Percentiles rank a stretch among this genome's conserved stretches.
Conservation (phyloP, 2,329 filamentous ascomycete genomes). For the Colletotrichum graminicola region DNA sequence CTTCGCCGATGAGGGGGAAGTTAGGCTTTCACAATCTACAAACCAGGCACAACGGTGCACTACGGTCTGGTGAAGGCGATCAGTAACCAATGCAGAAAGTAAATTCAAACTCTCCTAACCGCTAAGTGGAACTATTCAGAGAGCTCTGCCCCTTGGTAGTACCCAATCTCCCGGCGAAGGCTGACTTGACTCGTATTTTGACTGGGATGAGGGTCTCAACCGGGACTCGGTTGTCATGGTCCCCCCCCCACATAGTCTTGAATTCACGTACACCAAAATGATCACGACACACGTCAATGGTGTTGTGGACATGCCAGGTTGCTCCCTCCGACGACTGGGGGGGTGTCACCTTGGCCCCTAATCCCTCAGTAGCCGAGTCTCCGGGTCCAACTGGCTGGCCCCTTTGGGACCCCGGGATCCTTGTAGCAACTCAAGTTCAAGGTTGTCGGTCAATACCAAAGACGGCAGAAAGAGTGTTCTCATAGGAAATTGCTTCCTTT, state of each 20-base stretch:
- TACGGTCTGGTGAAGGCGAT: slow-evolving; percentile 31
- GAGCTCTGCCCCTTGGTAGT: slow-evolving; percentile 18
- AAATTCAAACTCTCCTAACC: slow-evolving; percentile 39
- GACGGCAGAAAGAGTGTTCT: background rate
- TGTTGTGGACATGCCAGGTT: slow-evolving; percentile 25
- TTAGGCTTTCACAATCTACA: background rate
- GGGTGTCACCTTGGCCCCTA: slow-evolving; percentile 9
- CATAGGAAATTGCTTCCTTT: slow-evolving; percentile 35
- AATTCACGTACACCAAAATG: slow-evolving; percentile 24
- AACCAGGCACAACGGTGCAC: slow-evolving; percentile 25
- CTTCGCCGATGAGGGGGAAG: too few relatives aligned
- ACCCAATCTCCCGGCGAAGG: slow-evolving; percentile 31
- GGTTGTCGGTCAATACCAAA: slow-evolving; percentile 29
- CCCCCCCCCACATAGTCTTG: slow-evolving; percentile 20
- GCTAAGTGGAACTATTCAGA: slow-evolving; percentile 36
- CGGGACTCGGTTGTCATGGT: slow-evolving; percentile 28
- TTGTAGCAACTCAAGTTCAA: slow-evolving; percentile 22
- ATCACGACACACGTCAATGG: slow-evolving; percentile 39
- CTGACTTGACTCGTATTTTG: slow-evolving; percentile 40
- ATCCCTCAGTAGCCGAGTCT: slow-evolving; percentile 33
- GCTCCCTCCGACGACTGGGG: slow-evolving; percentile 34
- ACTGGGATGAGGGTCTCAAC: slow-evolving; percentile 39
- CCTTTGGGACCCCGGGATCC: slow-evolving; percentile 13
- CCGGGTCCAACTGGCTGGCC: slow-evolving; percentile 14
- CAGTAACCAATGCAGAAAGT: slow-evolving; percentile 38